These are phyloP conservation scores for Ammopiptanthus mongolicus DNA, from an alignment of 306 rosid species.

Conservation along the genomic window DNA sequence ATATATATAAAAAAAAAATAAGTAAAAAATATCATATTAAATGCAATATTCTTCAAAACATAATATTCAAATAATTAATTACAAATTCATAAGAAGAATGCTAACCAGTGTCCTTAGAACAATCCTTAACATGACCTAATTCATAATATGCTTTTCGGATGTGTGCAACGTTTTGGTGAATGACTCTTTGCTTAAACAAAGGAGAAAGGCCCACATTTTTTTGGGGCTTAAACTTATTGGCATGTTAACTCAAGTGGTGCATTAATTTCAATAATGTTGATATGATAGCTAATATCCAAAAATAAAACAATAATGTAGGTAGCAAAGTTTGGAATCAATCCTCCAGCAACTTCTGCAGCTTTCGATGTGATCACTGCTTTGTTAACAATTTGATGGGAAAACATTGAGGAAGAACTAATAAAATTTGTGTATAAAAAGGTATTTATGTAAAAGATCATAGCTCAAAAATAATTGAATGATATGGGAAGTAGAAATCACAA, in stretches of 20 bases:
- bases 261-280: not conserved
- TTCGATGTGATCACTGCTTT: not conserved
- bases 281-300: too few species aligned
- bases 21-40: too few species aligned
- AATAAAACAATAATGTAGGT: not conserved
- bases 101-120: too few species aligned
- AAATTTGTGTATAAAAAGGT: too few species aligned
- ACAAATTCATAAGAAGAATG: too few species aligned
- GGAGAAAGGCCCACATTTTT: not conserved
- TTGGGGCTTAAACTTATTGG: not conserved
- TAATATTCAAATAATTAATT: too few species aligned
- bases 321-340: not conserved
- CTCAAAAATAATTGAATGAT: not conserved
- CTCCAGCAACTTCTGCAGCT: conserved; percentile 7
- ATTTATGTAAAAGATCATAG: not conserved
- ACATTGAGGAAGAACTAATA: too few species aligned
- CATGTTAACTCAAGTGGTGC: not conserved
- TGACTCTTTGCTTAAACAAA: not conserved
- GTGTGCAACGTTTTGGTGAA: not conserved
- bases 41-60: too few species aligned
- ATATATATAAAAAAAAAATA: too few species aligned
- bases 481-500: not conserved
- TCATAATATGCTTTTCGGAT: not conserved
- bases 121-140: too few species aligned
- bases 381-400: not conserved